phyloP scores from a whole-genome alignment of 1,284 basidiomycete genomes.

The Volvariella surrecta region DNA sequence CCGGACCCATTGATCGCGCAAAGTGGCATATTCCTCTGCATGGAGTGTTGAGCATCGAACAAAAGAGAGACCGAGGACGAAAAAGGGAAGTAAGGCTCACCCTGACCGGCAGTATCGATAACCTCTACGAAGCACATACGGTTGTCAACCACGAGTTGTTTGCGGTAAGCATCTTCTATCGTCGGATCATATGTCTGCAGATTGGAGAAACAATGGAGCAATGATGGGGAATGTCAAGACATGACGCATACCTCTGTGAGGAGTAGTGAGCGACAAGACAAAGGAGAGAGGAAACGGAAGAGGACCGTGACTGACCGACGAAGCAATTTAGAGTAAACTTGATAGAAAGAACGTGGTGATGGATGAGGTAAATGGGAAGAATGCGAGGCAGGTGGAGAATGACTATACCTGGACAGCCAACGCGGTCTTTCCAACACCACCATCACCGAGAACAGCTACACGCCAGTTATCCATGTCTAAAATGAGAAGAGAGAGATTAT shows the following conservation, averaged over 20 bases:
- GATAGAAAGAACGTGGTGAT: slow-evolving; percentile 11
- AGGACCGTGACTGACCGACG: slow-evolving; percentile 74
- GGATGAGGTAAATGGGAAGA: slow-evolving; percentile 6
- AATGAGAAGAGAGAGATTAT: slow-evolving; percentile 16
- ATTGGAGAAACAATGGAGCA: slow-evolving; percentile 8
- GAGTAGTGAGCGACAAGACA: slow-evolving; percentile 3
- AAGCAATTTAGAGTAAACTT: slow-evolving; percentile 92
- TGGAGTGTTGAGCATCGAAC: slow-evolving; percentile 13
- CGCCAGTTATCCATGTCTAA: slow-evolving; percentile 81
- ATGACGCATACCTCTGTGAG: slow-evolving; percentile 37
- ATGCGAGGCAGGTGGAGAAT: slow-evolving; percentile 8
- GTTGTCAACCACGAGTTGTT: slow-evolving; percentile 87
- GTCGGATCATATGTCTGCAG: slow-evolving; percentile 80
- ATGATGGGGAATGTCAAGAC: slow-evolving; percentile 9
- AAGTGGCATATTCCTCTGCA: slow-evolving; percentile 90
- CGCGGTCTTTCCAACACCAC: slow-evolving; percentile 97
- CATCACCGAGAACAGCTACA: slow-evolving; percentile 93
- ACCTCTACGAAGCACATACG: slow-evolving; percentile 90
- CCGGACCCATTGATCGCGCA: slow-evolving; percentile 99
- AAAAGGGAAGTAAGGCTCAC: slow-evolving; percentile 37
- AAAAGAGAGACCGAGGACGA: slow-evolving; percentile 11
- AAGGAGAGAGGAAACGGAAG: slow-evolving; percentile 11
- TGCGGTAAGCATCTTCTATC: slow-evolving; percentile 93
- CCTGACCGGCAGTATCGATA: slow-evolving; percentile 91
- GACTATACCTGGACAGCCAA: slow-evolving; percentile 82